Evolutionary conservation across 148 eudicot genomes (phyloP), one percentile per base, ranked within the genome.

Genomic region (Spergularia bocconei): DNA sequence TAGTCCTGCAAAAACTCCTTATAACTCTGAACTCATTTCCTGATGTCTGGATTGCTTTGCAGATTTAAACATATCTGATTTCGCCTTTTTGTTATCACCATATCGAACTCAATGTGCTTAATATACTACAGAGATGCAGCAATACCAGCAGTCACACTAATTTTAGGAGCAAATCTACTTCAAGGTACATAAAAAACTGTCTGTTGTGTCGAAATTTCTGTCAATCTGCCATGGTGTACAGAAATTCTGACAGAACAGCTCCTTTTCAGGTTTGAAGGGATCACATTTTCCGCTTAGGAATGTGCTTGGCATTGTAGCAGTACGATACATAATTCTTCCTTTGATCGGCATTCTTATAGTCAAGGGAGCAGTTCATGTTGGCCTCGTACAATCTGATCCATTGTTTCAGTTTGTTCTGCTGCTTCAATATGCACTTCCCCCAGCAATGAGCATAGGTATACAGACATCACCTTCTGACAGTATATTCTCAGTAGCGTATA

Each of bases 361-460:
- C 50, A 87, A 79, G 80, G 85, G 87, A 19, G 96, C 88, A 52
- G 14, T 87, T 5, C 71, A 56, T 19, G 63, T 86, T 61, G 89
- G 91, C 20, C 75, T 87, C 36, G 85, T 90, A 63, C 84, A 74
- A 0, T 29, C 72, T 21, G 85, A 93, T 80, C 92, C 93, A 12
- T 75, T 93, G 58, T 87, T 90, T 69, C 82, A 82, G 67, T 93
- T 91, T 67, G 83, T 90, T 74, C 95, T 93, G 75, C 70, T 90
- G 77, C 85, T 93, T 75, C 98, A 93, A 58, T 91, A 82, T 76
- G 87, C 93, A 5, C 73, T 93, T 67, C 98, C 98, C 38, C 97
- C 98, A 15, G 97, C 98, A 23, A 91, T 93, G 91, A 91, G 87
- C 82, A 91, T 89, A 79, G 92, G 96, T 92, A 82, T 21, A 55